phyloP scores from a whole-genome alignment of 2,329 filamentous ascomycete genomes.

The Huntiella moniliformis region DNA sequence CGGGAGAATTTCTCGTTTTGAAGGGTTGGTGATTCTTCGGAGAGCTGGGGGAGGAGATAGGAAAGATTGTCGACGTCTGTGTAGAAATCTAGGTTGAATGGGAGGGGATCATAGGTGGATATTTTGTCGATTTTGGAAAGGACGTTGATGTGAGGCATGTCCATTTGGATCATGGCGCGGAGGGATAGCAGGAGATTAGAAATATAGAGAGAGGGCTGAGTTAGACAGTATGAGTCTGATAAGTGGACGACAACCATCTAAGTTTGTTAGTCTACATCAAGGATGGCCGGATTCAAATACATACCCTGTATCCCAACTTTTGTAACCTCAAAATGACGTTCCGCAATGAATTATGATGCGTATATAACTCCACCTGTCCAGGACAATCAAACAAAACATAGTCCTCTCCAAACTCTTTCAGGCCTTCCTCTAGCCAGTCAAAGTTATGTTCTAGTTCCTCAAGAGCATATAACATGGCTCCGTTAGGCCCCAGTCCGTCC shows the following conservation, averaged over 20 bases:
- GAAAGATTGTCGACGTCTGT: conserved; percentile 89
- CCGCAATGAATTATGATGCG: conserved; percentile 76
- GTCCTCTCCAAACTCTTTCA: conserved; percentile 69
- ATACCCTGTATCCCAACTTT: conserved; percentile 78
- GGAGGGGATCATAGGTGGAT: conserved; percentile 61
- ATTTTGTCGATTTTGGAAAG: conserved; percentile 97
- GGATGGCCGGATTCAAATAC: conserved; percentile 16
- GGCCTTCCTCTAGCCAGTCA: conserved; percentile 70
- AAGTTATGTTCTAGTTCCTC: conserved; percentile 90
- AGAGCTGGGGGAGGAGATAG: conserved; percentile 64
- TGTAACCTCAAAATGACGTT: conserved; percentile 84
- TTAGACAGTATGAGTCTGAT: conserved; percentile 84
- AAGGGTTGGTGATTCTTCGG: conserved; percentile 54
- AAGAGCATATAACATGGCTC: conserved; percentile 77
- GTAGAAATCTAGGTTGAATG: conserved; percentile 93
- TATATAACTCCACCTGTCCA: conserved; percentile 92
- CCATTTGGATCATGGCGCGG: conserved; percentile 94
- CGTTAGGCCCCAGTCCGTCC: conserved; percentile 79
- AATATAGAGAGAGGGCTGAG: conserved; percentile 83
- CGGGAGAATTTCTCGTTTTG: conserved; percentile 60
- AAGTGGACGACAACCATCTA: conserved; percentile 87
- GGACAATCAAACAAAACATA: conserved; percentile 94
- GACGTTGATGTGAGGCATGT: conserved; percentile 88
- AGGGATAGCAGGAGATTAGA: conserved; percentile 85
- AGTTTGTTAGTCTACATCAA: not conserved